A percentile compares a stretch with the other conserved stretches of the same genome.
phyloP scores from a whole-genome alignment of 768 basidiomycete genomes.

The Russula compacta region DNA sequence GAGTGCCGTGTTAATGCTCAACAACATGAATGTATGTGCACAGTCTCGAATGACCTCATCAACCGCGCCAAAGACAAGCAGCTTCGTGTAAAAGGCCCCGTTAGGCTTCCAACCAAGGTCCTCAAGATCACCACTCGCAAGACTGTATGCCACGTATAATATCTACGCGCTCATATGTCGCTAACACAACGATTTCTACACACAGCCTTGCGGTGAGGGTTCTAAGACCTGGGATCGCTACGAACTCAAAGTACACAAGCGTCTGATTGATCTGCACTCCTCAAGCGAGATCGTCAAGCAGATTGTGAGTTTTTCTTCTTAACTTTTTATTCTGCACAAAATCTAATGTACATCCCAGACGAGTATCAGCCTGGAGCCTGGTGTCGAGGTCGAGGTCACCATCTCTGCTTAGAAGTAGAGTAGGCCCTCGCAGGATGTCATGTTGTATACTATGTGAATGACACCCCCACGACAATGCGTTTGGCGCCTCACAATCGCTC shows the following conservation, averaged over 20 bases:
- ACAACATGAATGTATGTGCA: background rate
- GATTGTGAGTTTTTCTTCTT: constrained; percentile 56
- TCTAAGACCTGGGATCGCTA: constrained; percentile 99
- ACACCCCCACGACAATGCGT: background rate
- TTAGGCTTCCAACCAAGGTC: constrained; percentile 97
- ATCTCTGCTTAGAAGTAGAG: constrained; percentile 56
- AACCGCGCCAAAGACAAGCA: constrained; percentile 99
- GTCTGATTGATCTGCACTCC: constrained; percentile 97
- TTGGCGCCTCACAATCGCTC: background rate
- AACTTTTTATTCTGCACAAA: background rate
- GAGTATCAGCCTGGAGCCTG: constrained; percentile 96
- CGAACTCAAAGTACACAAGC: constrained; percentile 99
- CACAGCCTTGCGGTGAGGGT: constrained; percentile 97
- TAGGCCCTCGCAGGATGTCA: background rate
- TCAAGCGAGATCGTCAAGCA: constrained; percentile 99
- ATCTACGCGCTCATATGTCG: background rate
- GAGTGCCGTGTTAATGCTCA: background rate
- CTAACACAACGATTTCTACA: background rate
- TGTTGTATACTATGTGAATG: constrained; percentile 2
- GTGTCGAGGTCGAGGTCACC: constrained; percentile 98
- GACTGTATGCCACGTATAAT: constrained; percentile 51
- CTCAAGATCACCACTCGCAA: constrained; percentile 99
- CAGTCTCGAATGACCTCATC: constrained; percentile 94
- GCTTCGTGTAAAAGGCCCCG: constrained; percentile 97
- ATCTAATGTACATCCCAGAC: constrained; percentile 46